These are phyloP conservation scores for Colletotrichum sp. DNA, from an alignment of 2,329 filamentous ascomycete species.

Conservation along the genomic window DNA sequence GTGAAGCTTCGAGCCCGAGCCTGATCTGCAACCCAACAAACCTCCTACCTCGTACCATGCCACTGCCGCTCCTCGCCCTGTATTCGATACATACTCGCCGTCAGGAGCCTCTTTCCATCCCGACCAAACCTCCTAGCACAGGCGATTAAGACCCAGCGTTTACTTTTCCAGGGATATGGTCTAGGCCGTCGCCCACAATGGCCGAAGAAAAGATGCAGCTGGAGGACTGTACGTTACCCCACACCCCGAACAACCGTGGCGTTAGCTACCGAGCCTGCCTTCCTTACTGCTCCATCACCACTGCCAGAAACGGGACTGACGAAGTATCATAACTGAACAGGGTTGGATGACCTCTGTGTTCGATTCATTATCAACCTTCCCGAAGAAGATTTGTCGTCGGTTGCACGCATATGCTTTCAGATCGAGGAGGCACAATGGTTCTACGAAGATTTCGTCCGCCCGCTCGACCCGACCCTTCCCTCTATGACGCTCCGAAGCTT, in stretches of 20 bases:
- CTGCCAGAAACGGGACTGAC: slow-evolving; percentile 12
- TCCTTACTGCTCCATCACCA: not conserved
- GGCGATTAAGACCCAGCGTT: not conserved
- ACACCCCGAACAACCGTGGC: not conserved
- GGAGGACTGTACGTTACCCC: slow-evolving; percentile 75
- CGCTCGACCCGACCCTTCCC: slow-evolving; percentile 82
- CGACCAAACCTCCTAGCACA: not conserved
- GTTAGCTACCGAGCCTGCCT: slow-evolving; percentile 20
- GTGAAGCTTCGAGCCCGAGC: slow-evolving; percentile 17
- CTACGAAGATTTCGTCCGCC: slow-evolving; percentile 98
- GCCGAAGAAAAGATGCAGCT: slow-evolving; percentile 80
- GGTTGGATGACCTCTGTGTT: slow-evolving; percentile 97
- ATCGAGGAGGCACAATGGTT: slow-evolving; percentile 99
- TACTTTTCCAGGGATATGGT: slow-evolving; percentile 1
- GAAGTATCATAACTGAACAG: slow-evolving; percentile 46
- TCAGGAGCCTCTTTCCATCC: not conserved
- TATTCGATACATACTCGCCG: slow-evolving; percentile 8
- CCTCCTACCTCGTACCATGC: slow-evolving; percentile 11
- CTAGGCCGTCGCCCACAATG: slow-evolving; percentile 61
- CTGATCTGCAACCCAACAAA: slow-evolving; percentile 6
- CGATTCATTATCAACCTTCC: slow-evolving; percentile 98
- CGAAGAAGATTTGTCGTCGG: slow-evolving; percentile 84
- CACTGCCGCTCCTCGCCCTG: not conserved
- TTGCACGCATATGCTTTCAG: slow-evolving; percentile 96
- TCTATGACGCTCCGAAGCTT: slow-evolving; percentile 86